Conservation (phyloP, 2,329 filamentous ascomycete species). For the Aspergillus sp. region DNA sequence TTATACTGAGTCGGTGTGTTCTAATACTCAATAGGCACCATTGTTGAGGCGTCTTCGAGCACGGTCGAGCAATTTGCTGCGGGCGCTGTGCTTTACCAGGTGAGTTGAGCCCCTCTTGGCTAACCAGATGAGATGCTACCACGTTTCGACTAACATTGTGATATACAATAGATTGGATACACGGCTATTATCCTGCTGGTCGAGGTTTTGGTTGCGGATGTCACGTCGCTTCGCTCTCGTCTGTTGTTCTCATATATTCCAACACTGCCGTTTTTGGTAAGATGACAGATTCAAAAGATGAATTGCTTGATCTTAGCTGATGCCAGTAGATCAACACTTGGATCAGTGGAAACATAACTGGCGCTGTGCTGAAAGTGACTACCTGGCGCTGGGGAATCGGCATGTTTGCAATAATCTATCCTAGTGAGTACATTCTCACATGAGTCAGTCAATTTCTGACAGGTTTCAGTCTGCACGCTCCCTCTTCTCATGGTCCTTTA, state of each 20-base stretch:
- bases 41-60: conserved; percentile 57
- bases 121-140: neutral
- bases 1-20: no score
- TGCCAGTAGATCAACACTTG: conserved; percentile 58
- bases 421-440: conserved; percentile 29
- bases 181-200: conserved; percentile 63
- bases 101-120: conserved; percentile 11
- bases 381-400: conserved; percentile 65
- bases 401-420: conserved; percentile 65
- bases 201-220: conserved; percentile 65
- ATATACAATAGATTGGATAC: conserved; percentile 55
- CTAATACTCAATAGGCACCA: conserved; percentile 42
- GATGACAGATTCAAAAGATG: no score
- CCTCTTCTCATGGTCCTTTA: conserved; percentile 57
- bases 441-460: neutral
- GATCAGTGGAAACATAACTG: conserved; percentile 61
- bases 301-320: neutral
- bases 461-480: conserved; percentile 47
- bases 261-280: conserved; percentile 57
- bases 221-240: conserved; percentile 63
- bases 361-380: conserved; percentile 51
- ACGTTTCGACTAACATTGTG: neutral
- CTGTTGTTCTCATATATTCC: conserved; percentile 68
- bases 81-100: conserved; percentile 61
- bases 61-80: conserved; percentile 56